These are phyloP conservation scores for Talaromyces sp. DNA, from an alignment of 2,329 filamentous ascomycete genomes.

Conservation along the genomic window DNA sequence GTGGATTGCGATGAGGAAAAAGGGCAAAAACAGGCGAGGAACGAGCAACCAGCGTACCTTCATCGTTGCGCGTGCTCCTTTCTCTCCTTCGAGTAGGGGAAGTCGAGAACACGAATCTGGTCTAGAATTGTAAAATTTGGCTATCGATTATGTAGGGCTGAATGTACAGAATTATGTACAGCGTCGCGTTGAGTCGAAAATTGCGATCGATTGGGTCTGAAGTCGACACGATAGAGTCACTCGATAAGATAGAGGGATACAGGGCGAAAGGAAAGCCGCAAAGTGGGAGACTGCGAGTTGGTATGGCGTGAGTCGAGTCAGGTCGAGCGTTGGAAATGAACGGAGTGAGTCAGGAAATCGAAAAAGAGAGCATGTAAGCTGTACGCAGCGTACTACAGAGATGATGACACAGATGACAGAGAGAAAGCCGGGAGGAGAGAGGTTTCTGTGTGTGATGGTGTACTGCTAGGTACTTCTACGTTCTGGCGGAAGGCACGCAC, in stretches of 20 bases:
- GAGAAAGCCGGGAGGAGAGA: not conserved
- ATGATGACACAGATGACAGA: not conserved
- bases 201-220: not conserved
- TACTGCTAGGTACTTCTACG: not conserved
- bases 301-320: not conserved
- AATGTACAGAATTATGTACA: not conserved
- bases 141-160: not conserved
- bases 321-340: not conserved
- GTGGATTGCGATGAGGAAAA: not conserved
- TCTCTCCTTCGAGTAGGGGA: not conserved
- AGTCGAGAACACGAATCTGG: not conserved
- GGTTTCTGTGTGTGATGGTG: not conserved
- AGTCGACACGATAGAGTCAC: not conserved
- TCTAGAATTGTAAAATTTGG: not conserved
- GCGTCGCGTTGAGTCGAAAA: not conserved
- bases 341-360: not conserved
- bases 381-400: not conserved
- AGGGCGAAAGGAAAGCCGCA: not conserved
- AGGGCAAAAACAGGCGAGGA: constrained; percentile 1
- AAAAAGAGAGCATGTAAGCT: not conserved
- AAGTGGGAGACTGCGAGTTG: not conserved
- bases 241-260: constrained; percentile 1
- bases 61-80: not conserved
- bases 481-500: not conserved
- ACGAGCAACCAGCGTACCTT: constrained; percentile 9